These are phyloP conservation scores for Penicillium simplicissimum DNA, from an alignment of 495 filamentous ascomycete genomes.

Conservation along the genomic window DNA sequence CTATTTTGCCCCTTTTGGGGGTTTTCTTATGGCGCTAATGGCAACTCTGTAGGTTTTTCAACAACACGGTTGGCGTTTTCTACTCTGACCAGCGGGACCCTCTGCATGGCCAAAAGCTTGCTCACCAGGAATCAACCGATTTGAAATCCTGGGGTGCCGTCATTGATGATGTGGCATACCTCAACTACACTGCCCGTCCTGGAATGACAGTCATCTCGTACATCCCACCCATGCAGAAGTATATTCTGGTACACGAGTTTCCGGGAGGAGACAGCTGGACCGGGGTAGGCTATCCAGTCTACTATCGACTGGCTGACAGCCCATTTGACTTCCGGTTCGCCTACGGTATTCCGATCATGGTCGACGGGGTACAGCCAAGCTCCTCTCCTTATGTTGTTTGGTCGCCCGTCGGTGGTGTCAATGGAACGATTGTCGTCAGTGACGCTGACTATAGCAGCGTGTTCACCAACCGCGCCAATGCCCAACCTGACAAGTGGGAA, in stretches of 20 bases:
- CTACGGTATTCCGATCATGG: constrained; percentile 24
- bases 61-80: constrained; percentile 52
- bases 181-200: constrained; percentile 55
- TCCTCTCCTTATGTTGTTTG: constrained; percentile 5
- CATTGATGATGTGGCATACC: constrained; percentile 58
- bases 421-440: constrained; percentile 1
- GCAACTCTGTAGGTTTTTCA: constrained; percentile 25
- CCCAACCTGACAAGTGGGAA: constrained; percentile 4
- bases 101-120: constrained; percentile 61
- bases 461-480: not conserved
- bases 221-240: constrained; percentile 51
- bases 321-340: constrained; percentile 37
- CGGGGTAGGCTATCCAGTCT: constrained; percentile 44
- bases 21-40: not conserved
- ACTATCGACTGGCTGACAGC: constrained; percentile 46
- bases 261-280: constrained; percentile 27
- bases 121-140: constrained; percentile 55
- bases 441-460: constrained; percentile 3
- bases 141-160: constrained; percentile 51
- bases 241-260: constrained; percentile 59
- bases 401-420: not conserved
- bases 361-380: constrained; percentile 46
- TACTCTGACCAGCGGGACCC: constrained; percentile 67
- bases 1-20: too few relatives aligned
- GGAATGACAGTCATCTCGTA: constrained; percentile 60